Base-by-base conservation (phyloP, 2,329 filamentous ascomycete genomes). In the Coniochaeta sp. region DNA sequence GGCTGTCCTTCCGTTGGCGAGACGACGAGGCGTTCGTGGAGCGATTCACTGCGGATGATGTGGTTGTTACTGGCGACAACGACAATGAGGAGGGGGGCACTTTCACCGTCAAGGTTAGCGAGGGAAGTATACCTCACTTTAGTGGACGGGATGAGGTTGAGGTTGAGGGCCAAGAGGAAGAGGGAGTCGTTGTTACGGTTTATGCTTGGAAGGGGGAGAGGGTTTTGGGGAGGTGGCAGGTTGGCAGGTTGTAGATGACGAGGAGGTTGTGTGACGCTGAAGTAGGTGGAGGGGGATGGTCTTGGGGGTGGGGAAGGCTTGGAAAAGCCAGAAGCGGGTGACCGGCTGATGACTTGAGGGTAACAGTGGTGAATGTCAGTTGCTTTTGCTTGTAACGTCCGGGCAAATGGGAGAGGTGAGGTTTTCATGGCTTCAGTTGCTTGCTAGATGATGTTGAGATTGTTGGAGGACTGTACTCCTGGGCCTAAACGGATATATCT, bases 151-250 rank as follows among this genome's bases (percentile, higher is more conserved):
- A 12, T 7, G 27, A 30, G 27, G 27, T n/a, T n/a, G n/a, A n/a
- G n/a, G n/a, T n/a, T n/a, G n/a, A n/a, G n/a, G n/a, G n/a, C n/a
- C n/a, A 30, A 12, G 27, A 12, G 31, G 31, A 3, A 20, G 35
- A 40, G 3, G 51, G 52, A 2, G 50, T 53, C 16, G 31, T 53
- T n/a, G 55, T 56, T 20, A 53, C 18, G 51, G 49, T 55, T 35
- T 53, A 56, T 28, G 56, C 56, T 27, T 57, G 56, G 56, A 55
- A 53, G 49, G 56, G 54, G 30, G 52, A 56, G 45, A 52, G 46
- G 38, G 46, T 52, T 20, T 22, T 56, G 10, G 56, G 54, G 18
- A 50, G 31, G 2, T 56, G 54, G 52, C 54, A 56, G 49, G 52
- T 56, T 8, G 56, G 56, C n/a, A 55, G 33, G 51, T 26, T 57